Evolutionary conservation across 768 basidiomycete species (phyloP), one percentile per base, ranked within the genome.

Genomic region (Termitomyces sp.): DNA sequence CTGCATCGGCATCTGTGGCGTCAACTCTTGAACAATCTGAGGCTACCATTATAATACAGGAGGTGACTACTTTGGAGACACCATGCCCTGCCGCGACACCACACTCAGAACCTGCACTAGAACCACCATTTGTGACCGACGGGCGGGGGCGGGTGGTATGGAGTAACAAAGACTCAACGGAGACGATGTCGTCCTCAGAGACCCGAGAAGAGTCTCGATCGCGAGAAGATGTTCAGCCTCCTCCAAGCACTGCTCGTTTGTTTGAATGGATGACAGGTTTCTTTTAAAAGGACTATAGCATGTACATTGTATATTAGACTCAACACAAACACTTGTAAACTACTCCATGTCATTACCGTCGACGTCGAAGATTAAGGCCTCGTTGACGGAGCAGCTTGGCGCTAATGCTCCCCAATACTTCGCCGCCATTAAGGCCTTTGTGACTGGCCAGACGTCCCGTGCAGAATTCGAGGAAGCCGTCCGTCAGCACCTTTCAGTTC

Each of bases 381-480:
- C 91, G 69, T 78, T 93, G 24, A 79, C 77, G 22, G 75, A 75
- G 40, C 81, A 82, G 4, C 74, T 93, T 10, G 91, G 89, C 4
- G 61, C 75, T 43, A 87, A 86, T 55, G 82, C 87, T 0, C 69
- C 75, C 1, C 65, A 59, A 0, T 93, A 93, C 68, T 91, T 89
- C 67, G 69, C 76, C 3, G 76, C 82, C 0, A 75, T 93, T n/a
- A 81, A 82, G 59, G 77, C 76, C 48, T 93, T 89, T 68, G 79
- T 92, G 3, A 79, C 81, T 32, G 91, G 86, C 0, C 77, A 77
- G 57, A 83, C 83, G 63, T 90, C 91, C 10, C 81, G 91, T 43
- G 73, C 75, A 52, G 91, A 93, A 67, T 93, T 91, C 64, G 91
- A 93, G 58, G 86, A 89, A 4, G 71, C 80, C 16, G 79, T 89